Evolutionary conservation across 371 early-diverging fungal species (phyloP), one percentile per base, ranked within the genome.

Genomic region (Mucor indicus): DNA sequence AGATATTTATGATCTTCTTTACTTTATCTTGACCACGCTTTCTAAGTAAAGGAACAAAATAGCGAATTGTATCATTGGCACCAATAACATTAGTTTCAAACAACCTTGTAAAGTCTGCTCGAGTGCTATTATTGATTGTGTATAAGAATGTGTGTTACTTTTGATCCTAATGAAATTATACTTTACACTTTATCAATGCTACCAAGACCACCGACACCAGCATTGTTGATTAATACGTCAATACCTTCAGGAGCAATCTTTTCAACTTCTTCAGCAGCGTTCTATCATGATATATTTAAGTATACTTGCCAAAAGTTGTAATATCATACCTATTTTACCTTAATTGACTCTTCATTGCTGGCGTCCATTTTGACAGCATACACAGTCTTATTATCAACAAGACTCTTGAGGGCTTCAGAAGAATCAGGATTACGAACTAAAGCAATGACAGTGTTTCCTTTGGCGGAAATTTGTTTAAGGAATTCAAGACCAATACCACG

Each of bases 401-500:
- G 13, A 10, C 30, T 40, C 48, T 55, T 38, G 19, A 64, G 48
- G 0, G 25, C 52, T 27, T 35, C 44, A 15, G 60, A 41, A 6
- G 16, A 30, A 12, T 50, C 52, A 20, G 59, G 57, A 6, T 47
- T 49, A 42, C 58, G 63, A 20, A 44, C 53, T 24, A 50, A 37
- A 12, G 63, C 63, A 30, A 63, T 44, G 3, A 62, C 58, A 9
- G 37, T 46, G 12, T 55, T 39, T 17, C 51, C 50, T 12, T 44
- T 32, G 19, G 32, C 43, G 16, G 46, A 31, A 19, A 63, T 36
- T 22, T 63, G 63, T 0, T 16, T 35, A 1, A 63, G 55, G 24
- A 63, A 63, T 39, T 63, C 63, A 38, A 63, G 58, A 11, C 63
- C 63, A 21, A 63, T 30, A 29, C 63, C 63, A 27, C 63, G 54